Evolutionary conservation across 345 rosid genomes (phyloP).

Genomic region (Cochlearia excelsa): DNA sequence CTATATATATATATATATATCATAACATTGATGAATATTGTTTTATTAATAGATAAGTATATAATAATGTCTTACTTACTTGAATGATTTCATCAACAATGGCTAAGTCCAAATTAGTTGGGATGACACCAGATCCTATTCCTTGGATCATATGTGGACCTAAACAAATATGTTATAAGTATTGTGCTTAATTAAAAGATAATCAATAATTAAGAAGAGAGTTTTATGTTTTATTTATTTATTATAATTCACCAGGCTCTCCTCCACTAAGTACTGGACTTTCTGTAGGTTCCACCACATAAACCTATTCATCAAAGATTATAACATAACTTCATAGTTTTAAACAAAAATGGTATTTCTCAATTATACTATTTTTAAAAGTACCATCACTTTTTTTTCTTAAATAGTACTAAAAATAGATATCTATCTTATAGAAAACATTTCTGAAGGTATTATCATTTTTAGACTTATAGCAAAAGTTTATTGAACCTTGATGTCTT

Average conservation of each 20-base stretch:
- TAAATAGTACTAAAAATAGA: too few species aligned
- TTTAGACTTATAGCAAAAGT: too few species aligned
- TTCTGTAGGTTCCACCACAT: conserved; percentile 37
- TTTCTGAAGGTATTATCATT: too few species aligned
- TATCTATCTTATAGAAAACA: too few species aligned
- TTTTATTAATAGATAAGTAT: not conserved
- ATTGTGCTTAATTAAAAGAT: too few species aligned
- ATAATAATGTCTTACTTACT: conserved; percentile 39
- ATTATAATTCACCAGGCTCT: conserved; percentile 17
- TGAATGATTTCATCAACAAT: conserved; percentile 72
- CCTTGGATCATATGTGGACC: conserved; percentile 63
- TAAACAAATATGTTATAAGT: not conserved
- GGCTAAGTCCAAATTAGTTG: conserved; percentile 67
- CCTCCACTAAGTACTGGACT: conserved; percentile 40
- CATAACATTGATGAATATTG: too few species aligned
- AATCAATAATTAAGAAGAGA: not conserved
- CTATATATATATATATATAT: conserved; percentile 25
- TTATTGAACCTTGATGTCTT: conserved; percentile 49
- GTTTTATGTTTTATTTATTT: not conserved
- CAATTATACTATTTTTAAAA: not conserved
- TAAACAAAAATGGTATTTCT: too few species aligned
- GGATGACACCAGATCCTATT: conserved; percentile 76
- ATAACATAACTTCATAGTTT: not conserved
- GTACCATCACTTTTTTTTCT: not conserved
- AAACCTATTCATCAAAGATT: conserved; percentile 30